A percentile compares a stretch with the other conserved stretches of the same genome.
These are phyloP conservation scores for Trichosporon ovoides DNA, from an alignment of 1,284 basidiomycete genomes.

Conservation along the genomic window DNA sequence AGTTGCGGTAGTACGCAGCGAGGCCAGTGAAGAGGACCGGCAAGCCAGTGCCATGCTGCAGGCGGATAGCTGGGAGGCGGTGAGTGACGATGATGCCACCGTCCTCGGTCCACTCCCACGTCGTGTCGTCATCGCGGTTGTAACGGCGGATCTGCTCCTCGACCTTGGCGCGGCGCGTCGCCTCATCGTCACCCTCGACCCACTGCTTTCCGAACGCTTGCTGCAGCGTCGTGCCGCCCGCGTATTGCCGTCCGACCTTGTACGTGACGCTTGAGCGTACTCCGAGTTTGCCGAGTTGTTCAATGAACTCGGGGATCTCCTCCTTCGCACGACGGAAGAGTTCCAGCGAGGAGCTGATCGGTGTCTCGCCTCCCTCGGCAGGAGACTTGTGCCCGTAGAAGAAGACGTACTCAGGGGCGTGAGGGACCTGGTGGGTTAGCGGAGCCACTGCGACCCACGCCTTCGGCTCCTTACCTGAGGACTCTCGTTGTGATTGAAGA, in stretches of 20 bases:
- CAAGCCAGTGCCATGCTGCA: slow-evolving; percentile 7
- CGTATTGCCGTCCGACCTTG: slow-evolving; percentile 10
- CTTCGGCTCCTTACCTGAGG: slow-evolving; percentile 11
- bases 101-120: slow-evolving; percentile 19
- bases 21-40: slow-evolving; percentile 14
- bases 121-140: slow-evolving; percentile 12
- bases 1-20: slow-evolving; percentile 11
- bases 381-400: slow-evolving; percentile 16
- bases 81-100: slow-evolving; percentile 14
- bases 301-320: slow-evolving; percentile 21
- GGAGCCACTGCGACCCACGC: no score
- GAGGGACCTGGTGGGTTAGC: slow-evolving; percentile 23
- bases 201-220: slow-evolving; percentile 23
- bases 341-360: slow-evolving; percentile 15
- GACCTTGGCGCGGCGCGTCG: slow-evolving; percentile 8
- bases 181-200: slow-evolving; percentile 11
- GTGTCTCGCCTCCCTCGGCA: slow-evolving; percentile 19
- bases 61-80: slow-evolving; percentile 12
- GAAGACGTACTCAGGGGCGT: slow-evolving; percentile 19
- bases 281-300: slow-evolving; percentile 9
- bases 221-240: slow-evolving; percentile 12
- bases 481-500: slow-evolving; percentile 23
- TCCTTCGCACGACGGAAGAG: slow-evolving; percentile 15
- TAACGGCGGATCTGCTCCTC: slow-evolving; percentile 19
- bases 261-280: slow-evolving; percentile 12